Conservation (phyloP, 2,329 filamentous ascomycete genomes). For the Emericellopsis cladophorae region DNA sequence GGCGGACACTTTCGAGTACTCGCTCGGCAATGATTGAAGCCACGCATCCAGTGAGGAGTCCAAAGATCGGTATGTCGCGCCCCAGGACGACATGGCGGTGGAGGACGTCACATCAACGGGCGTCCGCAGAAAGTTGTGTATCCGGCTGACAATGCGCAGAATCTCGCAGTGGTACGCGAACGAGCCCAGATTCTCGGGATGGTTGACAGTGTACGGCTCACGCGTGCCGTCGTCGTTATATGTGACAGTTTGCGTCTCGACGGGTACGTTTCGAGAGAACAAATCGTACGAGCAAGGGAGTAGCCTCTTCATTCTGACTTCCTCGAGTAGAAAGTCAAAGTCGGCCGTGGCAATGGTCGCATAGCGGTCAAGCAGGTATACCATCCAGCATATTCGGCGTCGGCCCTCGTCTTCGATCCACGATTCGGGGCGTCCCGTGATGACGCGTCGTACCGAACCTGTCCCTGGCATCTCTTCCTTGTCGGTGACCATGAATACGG, state of each 20-base stretch:
- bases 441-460: constrained; percentile 20
- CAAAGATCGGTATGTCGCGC: constrained; percentile 24
- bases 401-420: constrained; percentile 32
- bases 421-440: constrained; percentile 21
- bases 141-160: constrained; percentile 26
- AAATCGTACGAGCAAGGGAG: constrained; percentile 30
- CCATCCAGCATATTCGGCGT: constrained; percentile 29
- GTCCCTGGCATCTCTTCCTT: constrained; percentile 17
- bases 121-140: constrained; percentile 26
- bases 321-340: constrained; percentile 27
- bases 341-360: constrained; percentile 26
- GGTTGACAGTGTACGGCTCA: constrained; percentile 16
- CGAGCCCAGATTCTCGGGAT: constrained; percentile 27
- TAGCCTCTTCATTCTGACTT: constrained; percentile 23
- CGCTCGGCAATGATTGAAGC: constrained; percentile 27
- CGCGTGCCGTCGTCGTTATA: constrained; percentile 7
- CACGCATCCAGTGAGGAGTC: constrained; percentile 25
- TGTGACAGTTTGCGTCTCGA: constrained; percentile 21
- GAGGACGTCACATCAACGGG: constrained; percentile 25
- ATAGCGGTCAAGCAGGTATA: constrained; percentile 29
- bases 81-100: constrained; percentile 24
- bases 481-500: constrained; percentile 20
- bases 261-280: constrained; percentile 28
- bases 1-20: constrained; percentile 30
- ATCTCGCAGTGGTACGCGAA: constrained; percentile 32